Conservation (phyloP, 495 filamentous ascomycete species). For the Penicillium simplicissimum region DNA sequence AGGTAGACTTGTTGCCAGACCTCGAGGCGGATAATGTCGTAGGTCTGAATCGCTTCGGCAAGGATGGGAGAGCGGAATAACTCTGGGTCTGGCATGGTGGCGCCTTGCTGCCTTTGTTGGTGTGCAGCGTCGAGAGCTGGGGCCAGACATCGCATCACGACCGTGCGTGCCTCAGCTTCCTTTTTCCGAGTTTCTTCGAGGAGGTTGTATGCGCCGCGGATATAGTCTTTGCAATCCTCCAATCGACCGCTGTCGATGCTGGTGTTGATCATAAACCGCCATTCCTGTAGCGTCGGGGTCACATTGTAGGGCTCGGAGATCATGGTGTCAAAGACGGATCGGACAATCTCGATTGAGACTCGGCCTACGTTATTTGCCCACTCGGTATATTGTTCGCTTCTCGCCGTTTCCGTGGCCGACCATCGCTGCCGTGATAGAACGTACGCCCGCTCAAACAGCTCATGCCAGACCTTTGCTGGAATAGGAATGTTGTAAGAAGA, state of each 20-base stretch:
- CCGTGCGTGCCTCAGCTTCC: conserved; percentile 25
- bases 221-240: conserved; percentile 25
- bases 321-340: conserved; percentile 55
- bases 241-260: conserved; percentile 21
- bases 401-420: not conserved
- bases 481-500: conserved; percentile 55
- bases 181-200: conserved; percentile 30
- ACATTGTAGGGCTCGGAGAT: conserved; percentile 57
- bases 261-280: conserved; percentile 49
- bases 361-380: conserved; percentile 14
- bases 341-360: conserved; percentile 45
- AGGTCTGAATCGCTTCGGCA: conserved; percentile 38
- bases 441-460: conserved; percentile 62
- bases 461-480: conserved; percentile 51
- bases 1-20: conserved; percentile 35
- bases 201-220: conserved; percentile 36
- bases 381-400: conserved; percentile 16
- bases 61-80: conserved; percentile 30
- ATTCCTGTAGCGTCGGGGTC: conserved; percentile 54
- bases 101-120: not conserved
- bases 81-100: conserved; percentile 6
- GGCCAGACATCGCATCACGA: conserved; percentile 29
- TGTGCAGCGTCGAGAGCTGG: conserved; percentile 15
- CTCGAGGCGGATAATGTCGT: conserved; percentile 38
- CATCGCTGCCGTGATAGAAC: conserved; percentile 41